These are phyloP conservation scores for Colletotrichum incanum DNA, from an alignment of 2,329 filamentous ascomycete species.

Conservation along the genomic window DNA sequence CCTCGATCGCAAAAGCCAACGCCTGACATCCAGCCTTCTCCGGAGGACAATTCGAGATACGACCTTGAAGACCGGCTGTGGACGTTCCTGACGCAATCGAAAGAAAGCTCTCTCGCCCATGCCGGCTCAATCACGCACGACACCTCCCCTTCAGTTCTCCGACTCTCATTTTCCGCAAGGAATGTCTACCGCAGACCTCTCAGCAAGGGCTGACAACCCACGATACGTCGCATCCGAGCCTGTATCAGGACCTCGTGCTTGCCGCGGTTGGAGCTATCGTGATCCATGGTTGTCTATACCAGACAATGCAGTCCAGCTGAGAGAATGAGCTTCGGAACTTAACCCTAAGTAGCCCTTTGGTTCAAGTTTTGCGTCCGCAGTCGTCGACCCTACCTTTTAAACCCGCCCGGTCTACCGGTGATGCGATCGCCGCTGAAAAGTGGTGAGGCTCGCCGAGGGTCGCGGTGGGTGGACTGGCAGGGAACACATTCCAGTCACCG, in stretches of 20 bases:
- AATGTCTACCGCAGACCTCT: slow-evolving; percentile 70
- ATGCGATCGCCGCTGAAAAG: slow-evolving; percentile 67
- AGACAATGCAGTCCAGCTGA: slow-evolving; percentile 62
- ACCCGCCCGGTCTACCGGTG: slow-evolving; percentile 50
- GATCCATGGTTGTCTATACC: slow-evolving; percentile 55
- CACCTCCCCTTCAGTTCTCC: slow-evolving; percentile 87
- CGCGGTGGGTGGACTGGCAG: slow-evolving; percentile 62
- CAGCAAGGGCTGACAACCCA: slow-evolving; percentile 54
- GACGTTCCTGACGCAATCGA: slow-evolving; percentile 46
- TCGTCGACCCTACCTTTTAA: slow-evolving; percentile 81
- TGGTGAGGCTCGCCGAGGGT: slow-evolving; percentile 55
- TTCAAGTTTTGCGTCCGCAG: slow-evolving; percentile 80
- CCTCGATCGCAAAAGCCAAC: slow-evolving; percentile 5
- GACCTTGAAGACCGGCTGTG: slow-evolving; percentile 44
- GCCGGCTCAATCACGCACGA: slow-evolving; percentile 69
- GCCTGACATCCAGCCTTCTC: slow-evolving; percentile 10
- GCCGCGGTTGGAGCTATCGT: slow-evolving; percentile 64
- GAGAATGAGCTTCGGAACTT: slow-evolving; percentile 88
- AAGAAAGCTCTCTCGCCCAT: slow-evolving; percentile 63
- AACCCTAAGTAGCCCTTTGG: slow-evolving; percentile 92
- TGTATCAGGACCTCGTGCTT: slow-evolving; percentile 69
- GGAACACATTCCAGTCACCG: slow-evolving; percentile 72
- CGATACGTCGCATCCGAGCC: slow-evolving; percentile 74
- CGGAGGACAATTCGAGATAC: slow-evolving; percentile 51
- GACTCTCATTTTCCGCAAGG: slow-evolving; percentile 79